Evolutionary conservation across 495 filamentous ascomycete genomes (phyloP).

Genomic region (Hypomontagnella submonticulosa): DNA sequence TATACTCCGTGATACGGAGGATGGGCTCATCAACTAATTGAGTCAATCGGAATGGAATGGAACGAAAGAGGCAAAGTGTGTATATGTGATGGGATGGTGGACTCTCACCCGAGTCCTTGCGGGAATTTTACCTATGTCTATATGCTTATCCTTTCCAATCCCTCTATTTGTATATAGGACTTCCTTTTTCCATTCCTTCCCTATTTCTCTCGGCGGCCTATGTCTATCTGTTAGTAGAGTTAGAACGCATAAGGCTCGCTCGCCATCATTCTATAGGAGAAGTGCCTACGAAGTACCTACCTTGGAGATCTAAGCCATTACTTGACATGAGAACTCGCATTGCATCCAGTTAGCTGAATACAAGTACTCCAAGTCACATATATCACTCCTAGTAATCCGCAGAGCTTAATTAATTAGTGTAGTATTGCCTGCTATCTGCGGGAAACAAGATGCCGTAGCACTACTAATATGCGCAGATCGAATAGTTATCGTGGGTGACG

Average conservation of each 20-base stretch:
- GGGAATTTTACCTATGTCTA: constrained; percentile 19
- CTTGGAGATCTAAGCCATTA: neutral
- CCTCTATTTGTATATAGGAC: constrained; percentile 28
- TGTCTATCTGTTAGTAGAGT: constrained; percentile 27
- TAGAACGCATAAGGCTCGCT: constrained; percentile 37
- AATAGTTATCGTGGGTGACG: constrained; percentile 6
- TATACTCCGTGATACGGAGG: constrained; percentile 12
- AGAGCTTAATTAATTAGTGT: constrained; percentile 11
- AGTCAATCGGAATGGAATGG: constrained; percentile 2
- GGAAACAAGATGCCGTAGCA: constrained; percentile 17
- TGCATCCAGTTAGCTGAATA: neutral
- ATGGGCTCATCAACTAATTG: neutral
- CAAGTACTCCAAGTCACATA: neutral
- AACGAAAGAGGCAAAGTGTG: constrained; percentile 5
- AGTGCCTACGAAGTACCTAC: constrained; percentile 6
- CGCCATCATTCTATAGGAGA: constrained; percentile 19
- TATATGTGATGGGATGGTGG: constrained; percentile 8
- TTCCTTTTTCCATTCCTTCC: constrained; percentile 8
- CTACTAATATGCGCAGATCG: constrained; percentile 15
- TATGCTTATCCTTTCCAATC: constrained; percentile 16
- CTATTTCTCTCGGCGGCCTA: constrained; percentile 6
- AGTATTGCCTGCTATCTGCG: constrained; percentile 33
- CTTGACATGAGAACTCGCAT: too few species aligned
- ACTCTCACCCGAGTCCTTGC: constrained; percentile 9
- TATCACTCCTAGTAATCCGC: neutral